Conservation (phyloP, 1,284 basidiomycete species). For the Chalciporus sp. region DNA sequence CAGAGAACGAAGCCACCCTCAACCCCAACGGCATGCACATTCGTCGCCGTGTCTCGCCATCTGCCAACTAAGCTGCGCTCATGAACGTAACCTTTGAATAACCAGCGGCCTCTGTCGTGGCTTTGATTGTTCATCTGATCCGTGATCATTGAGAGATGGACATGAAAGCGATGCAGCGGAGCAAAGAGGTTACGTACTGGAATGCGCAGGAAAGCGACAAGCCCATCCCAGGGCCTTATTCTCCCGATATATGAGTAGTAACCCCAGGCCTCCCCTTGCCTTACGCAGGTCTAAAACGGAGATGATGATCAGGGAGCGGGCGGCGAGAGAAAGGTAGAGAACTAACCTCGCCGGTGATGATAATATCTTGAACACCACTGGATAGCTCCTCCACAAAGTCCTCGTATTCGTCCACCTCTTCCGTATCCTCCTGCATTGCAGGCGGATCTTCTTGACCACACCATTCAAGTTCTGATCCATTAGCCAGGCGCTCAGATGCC, state of each 20-base stretch:
- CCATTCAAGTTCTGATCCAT: constrained; percentile 25
- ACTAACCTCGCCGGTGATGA: constrained; percentile 51
- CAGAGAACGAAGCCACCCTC: constrained; percentile 50
- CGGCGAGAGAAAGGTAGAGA: constrained; percentile 1
- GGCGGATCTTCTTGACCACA: constrained; percentile 21
- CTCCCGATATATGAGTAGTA: constrained; percentile 46
- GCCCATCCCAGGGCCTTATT: constrained; percentile 51
- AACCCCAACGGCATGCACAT: constrained; percentile 38
- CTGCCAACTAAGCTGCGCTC: constrained; percentile 49
- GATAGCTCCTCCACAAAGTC: constrained; percentile 38
- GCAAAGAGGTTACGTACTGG: constrained; percentile 38
- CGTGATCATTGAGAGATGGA: constrained; percentile 9
- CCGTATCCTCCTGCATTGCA: constrained; percentile 21
- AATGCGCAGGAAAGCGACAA: constrained; percentile 46
- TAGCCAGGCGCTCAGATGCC: constrained; percentile 35
- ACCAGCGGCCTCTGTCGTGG: constrained; percentile 41
- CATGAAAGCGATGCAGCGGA: neutral
- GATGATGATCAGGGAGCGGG: constrained; percentile 1
- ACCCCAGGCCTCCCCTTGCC: constrained; percentile 51
- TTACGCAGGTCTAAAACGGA: constrained; percentile 38
- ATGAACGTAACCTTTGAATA: constrained; percentile 55
- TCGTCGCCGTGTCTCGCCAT: constrained; percentile 51
- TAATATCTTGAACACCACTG: constrained; percentile 48
- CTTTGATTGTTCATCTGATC: constrained; percentile 37
- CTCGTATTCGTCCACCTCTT: constrained; percentile 39